Evolutionary conservation across 306 rosid species (phyloP), one percentile per base, ranked within the genome.

Genomic region (Echinosophora koreensis): DNA sequence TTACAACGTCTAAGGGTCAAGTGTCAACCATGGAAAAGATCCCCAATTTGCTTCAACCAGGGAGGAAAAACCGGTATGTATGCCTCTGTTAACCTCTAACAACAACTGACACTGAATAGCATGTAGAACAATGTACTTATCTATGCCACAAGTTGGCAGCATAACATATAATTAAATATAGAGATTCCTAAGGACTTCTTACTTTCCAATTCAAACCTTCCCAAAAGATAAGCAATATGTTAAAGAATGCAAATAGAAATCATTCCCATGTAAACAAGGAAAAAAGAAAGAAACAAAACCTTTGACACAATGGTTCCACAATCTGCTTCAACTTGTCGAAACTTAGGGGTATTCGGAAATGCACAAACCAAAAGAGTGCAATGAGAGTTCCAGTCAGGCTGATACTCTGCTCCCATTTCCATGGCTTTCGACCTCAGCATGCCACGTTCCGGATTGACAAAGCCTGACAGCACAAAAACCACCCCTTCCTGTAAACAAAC

Each of bases 341-440:
- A 94, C 87, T 94, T 92, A 5, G 97, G 97, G 3, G 98, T 90
- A 82, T 89, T 94, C 37, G 92, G 89, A 83, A 92, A 92, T 30
- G 98, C 97, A 84, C 98, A 92, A 78, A 94, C 84, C 87, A 95
- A 84, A 81, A 94, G 92, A 47, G 97, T 92, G 88, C 97, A 90
- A 64, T 76, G 80, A 16, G 93, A 85, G 81, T 82, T 89, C 98
- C 98, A 95, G 63, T 95, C 97, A 66, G 92, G 92, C 82, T 85
- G 77, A 85, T 86, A 95, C 60, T 89, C 90, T 17, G 97, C 98
- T 52, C 98, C 98, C 98, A 95, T 95, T 86, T 90, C 98, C 86
- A 95, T 73, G 1, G 97, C 96, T 27, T 69, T 96, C 32, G 97
- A 95, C 61, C 97, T 78, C 90, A 95, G 76, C 70, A 73, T 84